Conservation (phyloP, 164 flowering plant species). For the Magnolia sinica region DNA sequence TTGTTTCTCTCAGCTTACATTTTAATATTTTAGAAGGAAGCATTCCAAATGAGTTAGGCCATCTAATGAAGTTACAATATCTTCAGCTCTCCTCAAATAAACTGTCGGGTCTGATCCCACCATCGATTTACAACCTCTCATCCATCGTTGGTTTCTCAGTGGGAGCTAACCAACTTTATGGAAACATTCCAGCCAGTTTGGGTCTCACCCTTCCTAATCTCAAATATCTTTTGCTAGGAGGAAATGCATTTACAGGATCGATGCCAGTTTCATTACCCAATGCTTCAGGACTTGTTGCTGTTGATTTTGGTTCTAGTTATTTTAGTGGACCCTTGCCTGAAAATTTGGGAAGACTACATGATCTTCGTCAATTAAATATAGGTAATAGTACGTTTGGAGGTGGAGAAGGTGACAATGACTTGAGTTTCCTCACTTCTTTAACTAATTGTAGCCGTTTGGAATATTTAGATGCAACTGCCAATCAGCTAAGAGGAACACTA, state of each 20-base stretch:
- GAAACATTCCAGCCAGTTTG: neutral
- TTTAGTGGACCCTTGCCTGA: constrained; percentile 20
- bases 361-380: constrained; percentile 11
- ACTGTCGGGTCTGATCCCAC: neutral
- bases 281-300: constrained; percentile 17
- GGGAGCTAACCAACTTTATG: neutral
- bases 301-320: constrained; percentile 17
- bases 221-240: constrained; percentile 1
- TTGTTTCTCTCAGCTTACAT: neutral
- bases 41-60: neutral
- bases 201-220: constrained; percentile 4
- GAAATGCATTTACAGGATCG: constrained; percentile 18
- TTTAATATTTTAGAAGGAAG: neutral
- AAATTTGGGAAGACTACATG: constrained; percentile 14
- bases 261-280: constrained; percentile 31
- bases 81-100: neutral
- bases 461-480: constrained; percentile 13
- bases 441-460: constrained; percentile 27
- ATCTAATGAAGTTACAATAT: neutral
- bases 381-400: constrained; percentile 19
- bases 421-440: constrained; percentile 27
- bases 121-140: neutral
- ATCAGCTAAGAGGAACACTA: constrained; percentile 18
- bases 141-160: neutral
- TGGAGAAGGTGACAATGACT: constrained; percentile 14